Evolutionary conservation across 2,329 filamentous ascomycete genomes (phyloP).

Genomic region (Ophiostoma himal-ulmi): DNA sequence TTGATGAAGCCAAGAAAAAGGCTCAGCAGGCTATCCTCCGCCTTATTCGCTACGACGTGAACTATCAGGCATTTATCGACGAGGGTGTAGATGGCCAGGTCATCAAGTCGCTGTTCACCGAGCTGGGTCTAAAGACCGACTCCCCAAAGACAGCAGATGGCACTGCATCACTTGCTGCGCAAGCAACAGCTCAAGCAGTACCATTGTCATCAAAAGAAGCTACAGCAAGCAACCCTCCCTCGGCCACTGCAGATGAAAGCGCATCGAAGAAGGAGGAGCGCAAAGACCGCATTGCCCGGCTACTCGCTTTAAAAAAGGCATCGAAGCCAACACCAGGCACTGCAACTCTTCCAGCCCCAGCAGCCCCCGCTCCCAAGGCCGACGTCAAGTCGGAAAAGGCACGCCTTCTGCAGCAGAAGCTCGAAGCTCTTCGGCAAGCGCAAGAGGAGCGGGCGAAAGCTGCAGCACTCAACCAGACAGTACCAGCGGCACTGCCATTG

Average conservation of each 20-base stretch:
- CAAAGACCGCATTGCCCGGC: conserved; percentile 69
- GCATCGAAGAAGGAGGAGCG: conserved; percentile 48
- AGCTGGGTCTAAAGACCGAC: conserved; percentile 50
- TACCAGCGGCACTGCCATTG: neutral
- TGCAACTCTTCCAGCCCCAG: neutral
- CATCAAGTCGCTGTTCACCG: conserved; percentile 59
- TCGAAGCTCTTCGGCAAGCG: conserved; percentile 65
- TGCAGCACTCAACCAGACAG: neutral
- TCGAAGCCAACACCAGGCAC: conserved; percentile 19
- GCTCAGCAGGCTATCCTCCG: conserved; percentile 63
- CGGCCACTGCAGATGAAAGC: neutral
- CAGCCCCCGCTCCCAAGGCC: conserved; percentile 34
- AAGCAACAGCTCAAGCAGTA: conserved; percentile 12
- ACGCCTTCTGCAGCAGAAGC: conserved; percentile 65
- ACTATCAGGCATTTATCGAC: conserved; percentile 65
- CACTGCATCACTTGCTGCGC: neutral
- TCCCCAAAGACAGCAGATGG: neutral
- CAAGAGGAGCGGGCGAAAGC: conserved; percentile 39
- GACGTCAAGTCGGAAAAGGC: conserved; percentile 65
- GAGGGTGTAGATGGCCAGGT: conserved; percentile 64
- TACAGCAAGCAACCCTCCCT: neutral
- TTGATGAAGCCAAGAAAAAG: conserved; percentile 46
- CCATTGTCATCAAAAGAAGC: neutral
- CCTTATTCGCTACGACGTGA: conserved; percentile 60
- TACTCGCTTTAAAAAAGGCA: conserved; percentile 69